Evolutionary conservation across 208 protist species (phyloP).

Genomic region (Trypanosoma vivax): DNA sequence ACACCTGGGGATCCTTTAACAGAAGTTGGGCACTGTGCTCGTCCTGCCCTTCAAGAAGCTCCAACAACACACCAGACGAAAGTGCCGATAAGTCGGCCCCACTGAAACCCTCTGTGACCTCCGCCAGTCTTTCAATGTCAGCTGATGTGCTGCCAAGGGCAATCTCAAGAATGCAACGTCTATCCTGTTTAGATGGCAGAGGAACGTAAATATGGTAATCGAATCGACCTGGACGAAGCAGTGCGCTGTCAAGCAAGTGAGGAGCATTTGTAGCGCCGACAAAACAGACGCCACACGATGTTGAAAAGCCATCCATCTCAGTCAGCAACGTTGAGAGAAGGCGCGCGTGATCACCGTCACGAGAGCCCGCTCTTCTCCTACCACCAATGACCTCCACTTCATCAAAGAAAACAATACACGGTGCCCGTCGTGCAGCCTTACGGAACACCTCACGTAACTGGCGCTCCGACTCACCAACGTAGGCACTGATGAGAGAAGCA

Average conservation of each 20-base stretch:
- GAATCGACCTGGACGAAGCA: slow-evolving; percentile 88
- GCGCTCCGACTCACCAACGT: slow-evolving; percentile 92
- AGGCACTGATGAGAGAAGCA: slow-evolving; percentile 84
- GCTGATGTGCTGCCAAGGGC: slow-evolving; percentile 39
- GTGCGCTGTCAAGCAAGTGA: slow-evolving; percentile 80
- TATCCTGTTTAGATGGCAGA: slow-evolving; percentile 44
- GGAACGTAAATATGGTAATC: slow-evolving; percentile 85
- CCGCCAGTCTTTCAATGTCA: slow-evolving; percentile 36
- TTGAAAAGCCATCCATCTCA: slow-evolving; percentile 96
- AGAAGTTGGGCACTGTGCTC: slow-evolving; percentile 5
- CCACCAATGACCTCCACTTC: slow-evolving; percentile 92
- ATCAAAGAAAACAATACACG: slow-evolving; percentile 93
- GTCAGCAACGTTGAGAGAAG: slow-evolving; percentile 95
- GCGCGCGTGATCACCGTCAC: slow-evolving; percentile 51
- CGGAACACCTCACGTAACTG: slow-evolving; percentile 80
- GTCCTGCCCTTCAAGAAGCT: slow-evolving; percentile 24
- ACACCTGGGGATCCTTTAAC: slow-evolving; percentile 22
- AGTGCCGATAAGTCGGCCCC: slow-evolving; percentile 72
- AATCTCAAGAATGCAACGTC: slow-evolving; percentile 46
- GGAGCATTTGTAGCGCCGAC: slow-evolving; percentile 89
- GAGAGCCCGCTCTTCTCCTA: slow-evolving; percentile 19
- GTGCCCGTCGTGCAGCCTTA: slow-evolving; percentile 67
- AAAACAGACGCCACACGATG: slow-evolving; percentile 73
- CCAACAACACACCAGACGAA: slow-evolving; percentile 43
- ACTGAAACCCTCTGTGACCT: slow-evolving; percentile 69